Conservation (phyloP, 495 filamentous ascomycete species). For the Tuber borchii region DNA sequence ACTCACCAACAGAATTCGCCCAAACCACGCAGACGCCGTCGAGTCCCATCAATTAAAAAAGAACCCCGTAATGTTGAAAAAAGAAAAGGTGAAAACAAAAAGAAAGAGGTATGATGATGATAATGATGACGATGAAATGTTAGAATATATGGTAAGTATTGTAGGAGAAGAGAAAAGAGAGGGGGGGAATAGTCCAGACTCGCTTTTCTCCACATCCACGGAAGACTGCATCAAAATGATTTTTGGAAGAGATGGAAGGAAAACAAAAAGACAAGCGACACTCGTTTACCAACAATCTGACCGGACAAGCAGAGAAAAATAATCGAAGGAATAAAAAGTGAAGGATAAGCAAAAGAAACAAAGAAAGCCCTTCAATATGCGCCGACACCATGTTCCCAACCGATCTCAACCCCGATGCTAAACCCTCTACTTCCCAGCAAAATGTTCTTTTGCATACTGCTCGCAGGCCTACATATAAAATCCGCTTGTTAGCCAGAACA, state of each 20-base stretch:
- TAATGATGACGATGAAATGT: background rate
- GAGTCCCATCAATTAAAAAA: conserved; percentile 16
- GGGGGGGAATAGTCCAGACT: background rate
- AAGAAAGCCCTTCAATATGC: conserved; percentile 34
- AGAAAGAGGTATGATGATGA: conserved; percentile 12
- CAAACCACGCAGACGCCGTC: conserved; percentile 29
- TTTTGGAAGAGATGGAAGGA: conserved; percentile 19
- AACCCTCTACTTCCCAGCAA: conserved; percentile 44
- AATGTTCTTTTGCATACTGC: conserved; percentile 96
- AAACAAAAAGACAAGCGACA: conserved; percentile 15
- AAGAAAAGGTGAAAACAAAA: conserved; percentile 27
- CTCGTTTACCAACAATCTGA: conserved; percentile 28
- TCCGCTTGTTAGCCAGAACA: conserved; percentile 24
- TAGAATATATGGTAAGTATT: background rate
- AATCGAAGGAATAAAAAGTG: conserved; percentile 7
- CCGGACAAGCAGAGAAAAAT: conserved; percentile 9
- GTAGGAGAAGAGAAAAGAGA: background rate
- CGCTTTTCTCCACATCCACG: conserved; percentile 2
- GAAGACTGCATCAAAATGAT: conserved; percentile 19
- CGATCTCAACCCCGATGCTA: conserved; percentile 12
- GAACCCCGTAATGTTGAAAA: conserved; percentile 18
- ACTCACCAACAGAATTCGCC: conserved; percentile 28
- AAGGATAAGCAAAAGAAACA: conserved; percentile 17
- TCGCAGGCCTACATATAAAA: conserved; percentile 71
- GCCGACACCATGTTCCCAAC: conserved; percentile 34